Conservation (phyloP, 306 rosid genomes). For the Psophocarpus tetragonolobus region DNA sequence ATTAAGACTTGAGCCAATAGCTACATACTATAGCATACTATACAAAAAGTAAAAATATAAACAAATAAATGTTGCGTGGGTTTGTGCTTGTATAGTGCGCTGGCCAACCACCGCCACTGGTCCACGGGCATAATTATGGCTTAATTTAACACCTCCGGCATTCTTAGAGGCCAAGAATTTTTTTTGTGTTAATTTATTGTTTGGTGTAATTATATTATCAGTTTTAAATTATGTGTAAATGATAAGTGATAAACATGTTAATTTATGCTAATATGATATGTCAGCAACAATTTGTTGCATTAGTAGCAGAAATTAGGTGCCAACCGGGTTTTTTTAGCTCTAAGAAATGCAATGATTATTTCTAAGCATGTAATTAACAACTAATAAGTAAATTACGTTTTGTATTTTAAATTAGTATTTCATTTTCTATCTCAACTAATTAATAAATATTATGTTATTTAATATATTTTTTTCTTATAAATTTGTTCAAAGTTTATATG, state of each 20-base stretch:
- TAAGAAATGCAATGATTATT: constrained; percentile 26
- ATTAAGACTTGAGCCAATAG: constrained; percentile 16
- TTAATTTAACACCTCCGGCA: constrained; percentile 16
- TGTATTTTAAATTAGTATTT: too few relatives aligned
- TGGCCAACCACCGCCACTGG: constrained; percentile 45
- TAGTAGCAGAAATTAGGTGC: neutral
- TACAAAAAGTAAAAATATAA: neutral
- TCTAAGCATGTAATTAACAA: neutral
- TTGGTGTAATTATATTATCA: neutral
- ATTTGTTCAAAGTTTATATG: too few relatives aligned
- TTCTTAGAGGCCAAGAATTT: constrained; percentile 22
- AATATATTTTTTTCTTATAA: too few relatives aligned
- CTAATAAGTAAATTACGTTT: constrained; percentile 21
- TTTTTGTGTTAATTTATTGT: neutral
- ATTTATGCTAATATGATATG: constrained; percentile 5
- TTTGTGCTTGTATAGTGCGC: constrained; percentile 36
- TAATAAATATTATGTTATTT: too few relatives aligned
- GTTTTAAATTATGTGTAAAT: neutral
- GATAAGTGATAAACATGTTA: constrained; percentile 3
- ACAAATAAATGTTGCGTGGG: constrained; percentile 5
- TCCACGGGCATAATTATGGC: constrained; percentile 35
- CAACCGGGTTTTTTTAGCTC: constrained; percentile 27
- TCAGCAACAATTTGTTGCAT: constrained; percentile 17
- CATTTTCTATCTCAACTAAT: too few relatives aligned
- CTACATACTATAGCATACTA: neutral